phyloP scores from a whole-genome alignment of 805 yeast genomes.

The Saturnispora saitoi region DNA sequence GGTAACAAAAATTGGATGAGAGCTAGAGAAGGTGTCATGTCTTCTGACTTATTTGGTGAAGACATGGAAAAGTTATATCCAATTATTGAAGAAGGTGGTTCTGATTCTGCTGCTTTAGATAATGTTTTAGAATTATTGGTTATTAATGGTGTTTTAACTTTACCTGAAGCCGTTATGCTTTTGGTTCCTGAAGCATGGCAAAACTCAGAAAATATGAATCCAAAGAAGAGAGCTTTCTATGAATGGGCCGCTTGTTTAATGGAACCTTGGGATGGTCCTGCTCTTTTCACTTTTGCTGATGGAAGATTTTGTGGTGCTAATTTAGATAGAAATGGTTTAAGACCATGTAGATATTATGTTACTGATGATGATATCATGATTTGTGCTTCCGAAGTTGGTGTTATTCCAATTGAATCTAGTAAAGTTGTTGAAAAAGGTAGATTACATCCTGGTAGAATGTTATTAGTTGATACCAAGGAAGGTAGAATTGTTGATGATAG shows the following conservation, averaged over 20 bases:
- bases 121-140: slow-evolving; percentile 88
- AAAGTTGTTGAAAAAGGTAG: slow-evolving; percentile 85
- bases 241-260: slow-evolving; percentile 98
- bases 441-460: slow-evolving; percentile 92
- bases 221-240: slow-evolving; percentile 87
- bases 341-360: slow-evolving; percentile 96
- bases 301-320: slow-evolving; percentile 98
- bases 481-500: slow-evolving; percentile 92
- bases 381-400: slow-evolving; percentile 98
- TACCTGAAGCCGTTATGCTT: slow-evolving; percentile 96
- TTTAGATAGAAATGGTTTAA: slow-evolving; percentile 91
- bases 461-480: slow-evolving; percentile 85
- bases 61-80: slow-evolving; percentile 88
- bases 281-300: slow-evolving; percentile 91
- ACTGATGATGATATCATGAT: slow-evolving; percentile 92
- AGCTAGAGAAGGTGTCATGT: slow-evolving; percentile 96
- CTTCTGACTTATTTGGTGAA: slow-evolving; percentile 78
- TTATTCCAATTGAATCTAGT: slow-evolving; percentile 78
- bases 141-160: slow-evolving; percentile 80
- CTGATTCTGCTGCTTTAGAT: slow-evolving; percentile 96
- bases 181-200: slow-evolving; percentile 99
- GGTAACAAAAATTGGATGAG: slow-evolving; percentile 99
- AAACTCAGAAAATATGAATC: slow-evolving; percentile 77
- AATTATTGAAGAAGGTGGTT: slow-evolving; percentile 96
- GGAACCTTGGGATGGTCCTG: slow-evolving; percentile 99